Conservation (phyloP, 139 green algal species). For the Spirogloea muscicola region DNA sequence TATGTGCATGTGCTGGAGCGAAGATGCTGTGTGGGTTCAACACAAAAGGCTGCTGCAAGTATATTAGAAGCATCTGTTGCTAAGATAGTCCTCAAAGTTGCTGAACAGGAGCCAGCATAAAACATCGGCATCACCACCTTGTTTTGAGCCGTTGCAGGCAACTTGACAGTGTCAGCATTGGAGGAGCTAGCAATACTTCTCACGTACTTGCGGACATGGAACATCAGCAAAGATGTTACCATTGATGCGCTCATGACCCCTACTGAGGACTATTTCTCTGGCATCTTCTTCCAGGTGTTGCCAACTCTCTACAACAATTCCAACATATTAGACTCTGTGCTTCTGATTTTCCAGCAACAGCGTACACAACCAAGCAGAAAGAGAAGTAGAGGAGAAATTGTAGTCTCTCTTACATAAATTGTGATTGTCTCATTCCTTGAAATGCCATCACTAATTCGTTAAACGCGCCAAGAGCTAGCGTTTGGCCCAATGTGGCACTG, state of each 20-base stretch:
- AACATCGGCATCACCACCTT: not conserved
- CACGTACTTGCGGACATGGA: constrained; percentile 55
- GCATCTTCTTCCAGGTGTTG: constrained; percentile 52
- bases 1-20: not conserved
- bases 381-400: too few relatives aligned
- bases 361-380: too few relatives aligned
- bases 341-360: too few relatives aligned
- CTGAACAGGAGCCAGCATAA: not conserved
- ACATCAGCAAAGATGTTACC: constrained; percentile 53
- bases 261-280: constrained; percentile 66
- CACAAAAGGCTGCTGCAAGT: not conserved
- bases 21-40: not conserved
- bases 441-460: too few relatives aligned
- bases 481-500: too few relatives aligned
- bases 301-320: too few relatives aligned
- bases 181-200: constrained; percentile 51
- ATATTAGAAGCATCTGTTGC: not conserved
- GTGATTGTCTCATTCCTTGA: too few relatives aligned
- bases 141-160: not conserved
- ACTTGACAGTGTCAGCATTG: not conserved
- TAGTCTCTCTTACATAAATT: too few relatives aligned
- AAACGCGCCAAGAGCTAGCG: too few relatives aligned
- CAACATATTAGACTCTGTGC: too few relatives aligned
- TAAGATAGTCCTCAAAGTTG: not conserved
- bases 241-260: constrained; percentile 75